These are phyloP conservation scores for Boeremia lycopersici DNA, from an alignment of 2,329 filamentous ascomycete species.

Conservation along the genomic window DNA sequence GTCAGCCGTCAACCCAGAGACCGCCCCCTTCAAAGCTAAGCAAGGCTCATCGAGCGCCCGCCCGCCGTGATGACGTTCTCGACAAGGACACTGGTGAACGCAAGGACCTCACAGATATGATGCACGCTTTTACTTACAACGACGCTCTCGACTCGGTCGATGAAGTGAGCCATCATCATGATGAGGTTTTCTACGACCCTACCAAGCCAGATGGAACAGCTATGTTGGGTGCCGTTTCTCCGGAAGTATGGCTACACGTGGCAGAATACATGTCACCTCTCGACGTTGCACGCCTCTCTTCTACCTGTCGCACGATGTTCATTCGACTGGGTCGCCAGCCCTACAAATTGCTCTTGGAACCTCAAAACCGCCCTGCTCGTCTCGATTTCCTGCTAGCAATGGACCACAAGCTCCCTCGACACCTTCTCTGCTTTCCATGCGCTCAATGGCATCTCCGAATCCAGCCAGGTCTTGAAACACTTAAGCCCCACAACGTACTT, in stretches of 20 bases:
- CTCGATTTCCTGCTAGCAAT: constrained; percentile 59
- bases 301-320: constrained; percentile 37
- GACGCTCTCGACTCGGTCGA: constrained; percentile 31
- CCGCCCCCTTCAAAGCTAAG: constrained; percentile 26
- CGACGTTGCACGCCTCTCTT: constrained; percentile 36
- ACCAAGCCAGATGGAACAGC: constrained; percentile 32
- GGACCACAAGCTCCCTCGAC: constrained; percentile 59
- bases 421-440: constrained; percentile 66
- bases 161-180: constrained; percentile 19
- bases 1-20: constrained; percentile 9
- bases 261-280: constrained; percentile 35
- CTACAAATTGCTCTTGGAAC: constrained; percentile 34
- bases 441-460: constrained; percentile 61
- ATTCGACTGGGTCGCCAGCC: constrained; percentile 30
- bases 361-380: constrained; percentile 54
- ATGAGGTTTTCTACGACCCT: constrained; percentile 29
- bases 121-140: constrained; percentile 39
- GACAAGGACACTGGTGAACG: constrained; percentile 42
- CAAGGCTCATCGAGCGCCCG: constrained; percentile 29
- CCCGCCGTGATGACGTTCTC: constrained; percentile 29
- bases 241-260: constrained; percentile 36
- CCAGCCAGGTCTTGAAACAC: constrained; percentile 58
- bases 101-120: constrained; percentile 42
- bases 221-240: constrained; percentile 26
- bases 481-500: constrained; percentile 59